These are phyloP conservation scores for Debaryomyces hansenii DNA, from an alignment of 805 yeast species.

Conservation along the genomic window DNA sequence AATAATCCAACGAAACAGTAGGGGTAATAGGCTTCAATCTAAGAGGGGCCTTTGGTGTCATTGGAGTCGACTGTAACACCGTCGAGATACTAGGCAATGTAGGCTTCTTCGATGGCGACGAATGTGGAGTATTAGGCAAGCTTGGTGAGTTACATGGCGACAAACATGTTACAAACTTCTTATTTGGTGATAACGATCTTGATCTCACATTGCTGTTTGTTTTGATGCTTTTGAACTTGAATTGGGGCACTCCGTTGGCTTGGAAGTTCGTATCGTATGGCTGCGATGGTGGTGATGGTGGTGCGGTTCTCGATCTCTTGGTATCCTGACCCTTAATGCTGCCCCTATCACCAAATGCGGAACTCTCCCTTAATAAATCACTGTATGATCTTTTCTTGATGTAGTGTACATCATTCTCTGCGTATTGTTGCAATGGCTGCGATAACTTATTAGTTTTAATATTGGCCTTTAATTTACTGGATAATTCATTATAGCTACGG, in stretches of 20 bases:
- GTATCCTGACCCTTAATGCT: conserved; percentile 8
- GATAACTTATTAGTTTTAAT: conserved; percentile 4
- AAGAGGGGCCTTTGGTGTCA: conserved; percentile 16
- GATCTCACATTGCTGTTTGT: conserved; percentile 15
- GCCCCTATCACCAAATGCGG: background rate
- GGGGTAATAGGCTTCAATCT: conserved; percentile 37
- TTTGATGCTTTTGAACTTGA: background rate
- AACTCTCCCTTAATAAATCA: conserved; percentile 18
- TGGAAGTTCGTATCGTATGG: conserved; percentile 2
- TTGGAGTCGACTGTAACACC: conserved; percentile 25
- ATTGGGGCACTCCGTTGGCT: background rate
- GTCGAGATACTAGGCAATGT: conserved; percentile 38
- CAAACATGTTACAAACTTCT: conserved; percentile 16
- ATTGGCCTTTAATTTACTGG: conserved; percentile 23
- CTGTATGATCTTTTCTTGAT: conserved; percentile 28
- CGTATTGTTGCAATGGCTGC: background rate
- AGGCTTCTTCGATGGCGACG: conserved; percentile 12
- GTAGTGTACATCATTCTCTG: conserved; percentile 3
- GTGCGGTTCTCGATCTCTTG: conserved; percentile 48
- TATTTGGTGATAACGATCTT: conserved; percentile 28
- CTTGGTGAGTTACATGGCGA: conserved; percentile 19
- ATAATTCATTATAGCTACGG: conserved; percentile 34
- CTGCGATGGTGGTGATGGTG: conserved; percentile 41
- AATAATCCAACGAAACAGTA: conserved; percentile 43
- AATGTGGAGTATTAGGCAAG: conserved; percentile 13